Percentiles rank a stretch among this genome's conserved stretches.
These are phyloP conservation scores for Alternaria consortialis DNA, from an alignment of 2,329 filamentous ascomycete species.

Conservation along the genomic window DNA sequence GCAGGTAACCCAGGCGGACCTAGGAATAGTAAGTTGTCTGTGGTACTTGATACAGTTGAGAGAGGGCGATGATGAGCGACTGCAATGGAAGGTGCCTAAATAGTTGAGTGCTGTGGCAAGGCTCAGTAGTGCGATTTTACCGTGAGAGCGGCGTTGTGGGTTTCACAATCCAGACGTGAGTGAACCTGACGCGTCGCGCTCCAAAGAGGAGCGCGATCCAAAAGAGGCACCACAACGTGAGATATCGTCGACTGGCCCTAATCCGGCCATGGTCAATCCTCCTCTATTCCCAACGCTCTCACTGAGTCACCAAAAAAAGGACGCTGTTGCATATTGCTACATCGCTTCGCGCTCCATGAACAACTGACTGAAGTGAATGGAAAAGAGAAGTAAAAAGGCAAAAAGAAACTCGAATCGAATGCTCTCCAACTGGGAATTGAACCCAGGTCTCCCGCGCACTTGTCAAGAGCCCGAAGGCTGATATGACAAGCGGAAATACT, in stretches of 20 bases:
- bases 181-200: not conserved
- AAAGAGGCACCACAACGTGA: not conserved
- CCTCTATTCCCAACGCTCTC: no score
- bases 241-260: not conserved
- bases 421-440: slow-evolving; percentile 8
- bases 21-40: no score
- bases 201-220: not conserved
- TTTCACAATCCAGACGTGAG: not conserved
- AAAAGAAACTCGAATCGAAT: not conserved
- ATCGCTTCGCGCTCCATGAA: not conserved
- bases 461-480: not conserved
- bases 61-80: no score
- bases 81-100: no score
- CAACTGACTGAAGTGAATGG: no score
- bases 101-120: not conserved
- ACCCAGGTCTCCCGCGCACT: slow-evolving; percentile 3
- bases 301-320: not conserved
- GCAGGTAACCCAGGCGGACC: no score
- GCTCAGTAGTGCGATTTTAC: not conserved
- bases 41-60: no score
- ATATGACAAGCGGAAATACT: slow-evolving; percentile 7
- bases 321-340: not conserved
- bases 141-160: not conserved
- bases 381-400: not conserved
- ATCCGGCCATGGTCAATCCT: not conserved